Evolutionary conservation across 441 rosid genomes (phyloP).

Genomic region (Arabidopsis lyrata): DNA sequence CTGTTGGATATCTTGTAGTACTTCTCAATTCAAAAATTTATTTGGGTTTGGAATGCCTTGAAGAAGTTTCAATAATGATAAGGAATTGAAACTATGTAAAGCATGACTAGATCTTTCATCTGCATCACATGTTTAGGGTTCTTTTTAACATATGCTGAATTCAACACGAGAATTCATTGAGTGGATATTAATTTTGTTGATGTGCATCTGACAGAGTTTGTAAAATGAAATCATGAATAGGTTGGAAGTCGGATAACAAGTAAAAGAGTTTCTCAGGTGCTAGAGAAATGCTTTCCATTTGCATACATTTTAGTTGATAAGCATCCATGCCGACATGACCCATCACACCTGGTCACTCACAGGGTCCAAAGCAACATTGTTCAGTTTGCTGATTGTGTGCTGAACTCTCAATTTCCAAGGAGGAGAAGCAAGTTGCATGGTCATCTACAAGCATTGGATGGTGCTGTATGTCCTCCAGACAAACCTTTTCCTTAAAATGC

Average conservation of each 20-base stretch:
- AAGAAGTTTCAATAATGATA: constrained; percentile 20
- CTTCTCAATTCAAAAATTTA: not conserved
- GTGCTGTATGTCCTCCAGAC: constrained; percentile 59
- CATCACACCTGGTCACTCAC: constrained; percentile 92
- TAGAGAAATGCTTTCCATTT: constrained; percentile 76
- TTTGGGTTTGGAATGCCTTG: not conserved
- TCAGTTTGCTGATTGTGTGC: constrained; percentile 69
- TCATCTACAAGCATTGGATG: constrained; percentile 63
- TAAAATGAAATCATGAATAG: constrained; percentile 56
- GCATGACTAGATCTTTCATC: constrained; percentile 5
- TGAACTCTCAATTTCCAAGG: constrained; percentile 53
- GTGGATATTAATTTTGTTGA: not conserved
- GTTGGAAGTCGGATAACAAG: constrained; percentile 94
- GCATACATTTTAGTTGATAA: constrained; percentile 81
- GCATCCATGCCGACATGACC: constrained; percentile 94
- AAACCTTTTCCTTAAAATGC: constrained; percentile 34
- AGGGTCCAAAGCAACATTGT: constrained; percentile 80
- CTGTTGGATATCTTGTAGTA: constrained; percentile 23
- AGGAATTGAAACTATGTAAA: constrained; percentile 26
- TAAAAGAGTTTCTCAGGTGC: constrained; percentile 81
- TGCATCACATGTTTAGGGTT: constrained; percentile 27
- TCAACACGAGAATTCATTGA: constrained; percentile 21
- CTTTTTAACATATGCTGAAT: not conserved
- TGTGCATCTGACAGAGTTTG: constrained; percentile 33
- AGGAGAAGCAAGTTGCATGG: constrained; percentile 55